Evolutionary conservation across 2,329 filamentous ascomycete species (phyloP).

Genomic region (Xylaria sp.): DNA sequence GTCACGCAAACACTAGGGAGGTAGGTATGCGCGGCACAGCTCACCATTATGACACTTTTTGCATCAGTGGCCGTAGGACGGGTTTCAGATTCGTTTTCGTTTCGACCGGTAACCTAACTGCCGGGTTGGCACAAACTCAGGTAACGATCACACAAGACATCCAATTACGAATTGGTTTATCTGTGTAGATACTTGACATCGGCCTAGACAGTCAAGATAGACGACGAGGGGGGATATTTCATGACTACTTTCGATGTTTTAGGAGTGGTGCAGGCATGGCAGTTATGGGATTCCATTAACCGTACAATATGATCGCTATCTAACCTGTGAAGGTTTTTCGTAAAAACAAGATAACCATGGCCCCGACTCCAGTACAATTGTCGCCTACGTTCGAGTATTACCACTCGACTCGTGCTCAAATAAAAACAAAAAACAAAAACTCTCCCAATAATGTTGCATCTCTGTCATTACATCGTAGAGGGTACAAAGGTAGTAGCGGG

Average conservation of each 20-base stretch:
- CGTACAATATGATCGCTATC: not conserved
- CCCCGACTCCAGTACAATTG: slow-evolving; percentile 23
- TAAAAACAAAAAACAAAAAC: slow-evolving; percentile 1
- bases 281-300: slow-evolving; percentile 12
- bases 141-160: not conserved
- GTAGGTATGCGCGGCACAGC: not conserved
- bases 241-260: not conserved
- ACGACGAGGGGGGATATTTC: not conserved
- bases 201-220: not conserved
- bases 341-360: slow-evolving; percentile 12
- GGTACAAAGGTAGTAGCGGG: slow-evolving; percentile 28
- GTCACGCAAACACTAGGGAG: not conserved
- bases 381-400: slow-evolving; percentile 22
- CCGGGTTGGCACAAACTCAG: not conserved
- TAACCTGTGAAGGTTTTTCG: not conserved
- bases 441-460: slow-evolving; percentile 29
- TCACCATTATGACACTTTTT: not conserved
- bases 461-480: slow-evolving; percentile 37
- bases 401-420: slow-evolving; percentile 13
- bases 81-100: not conserved
- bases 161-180: not conserved
- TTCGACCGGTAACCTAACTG: not conserved
- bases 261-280: not conserved
- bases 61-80: not conserved
- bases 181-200: not conserved